Percentiles rank a stretch among this genome's conserved stretches.
Conservation (phyloP, 2,329 filamentous ascomycete genomes). For the Colletotrichum gigasporum region DNA sequence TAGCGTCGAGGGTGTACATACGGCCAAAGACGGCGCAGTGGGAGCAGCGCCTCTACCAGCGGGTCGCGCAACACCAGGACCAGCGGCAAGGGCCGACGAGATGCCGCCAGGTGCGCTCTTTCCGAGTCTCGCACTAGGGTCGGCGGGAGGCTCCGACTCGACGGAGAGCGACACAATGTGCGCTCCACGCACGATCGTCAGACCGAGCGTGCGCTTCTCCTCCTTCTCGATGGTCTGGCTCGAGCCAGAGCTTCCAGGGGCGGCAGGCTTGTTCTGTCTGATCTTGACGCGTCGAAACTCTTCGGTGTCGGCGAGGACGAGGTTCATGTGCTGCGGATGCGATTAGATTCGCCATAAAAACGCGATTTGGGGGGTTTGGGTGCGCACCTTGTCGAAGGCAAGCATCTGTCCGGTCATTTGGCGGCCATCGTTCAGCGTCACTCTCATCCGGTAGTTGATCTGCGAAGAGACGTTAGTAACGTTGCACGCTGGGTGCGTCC, state of each 20-base stretch:
- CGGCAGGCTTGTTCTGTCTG: slow-evolving; percentile 78
- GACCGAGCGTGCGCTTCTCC: slow-evolving; percentile 95
- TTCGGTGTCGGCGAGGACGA: slow-evolving; percentile 98
- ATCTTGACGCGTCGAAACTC: slow-evolving; percentile 93
- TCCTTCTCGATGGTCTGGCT: slow-evolving; percentile 84
- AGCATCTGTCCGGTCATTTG: slow-evolving; percentile 99
- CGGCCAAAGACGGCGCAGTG: slow-evolving; percentile 80
- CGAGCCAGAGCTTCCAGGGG: slow-evolving; percentile 68
- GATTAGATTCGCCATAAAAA: slow-evolving; percentile 22
- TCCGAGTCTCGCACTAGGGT: slow-evolving; percentile 89
- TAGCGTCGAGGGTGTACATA: slow-evolving; percentile 44
- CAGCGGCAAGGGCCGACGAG: slow-evolving; percentile 77
- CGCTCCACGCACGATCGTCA: slow-evolving; percentile 93
- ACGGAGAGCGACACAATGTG: slow-evolving; percentile 95
- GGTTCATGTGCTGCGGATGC: slow-evolving; percentile 87
- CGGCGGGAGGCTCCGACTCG: slow-evolving; percentile 93
- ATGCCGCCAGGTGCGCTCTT: slow-evolving; percentile 75
- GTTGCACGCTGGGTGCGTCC: neutral
- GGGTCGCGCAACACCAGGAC: slow-evolving; percentile 89
- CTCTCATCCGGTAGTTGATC: slow-evolving; percentile 99
- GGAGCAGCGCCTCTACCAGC: slow-evolving; percentile 80
- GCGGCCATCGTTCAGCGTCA: slow-evolving; percentile 92
- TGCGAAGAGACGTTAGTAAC: slow-evolving; percentile 46
- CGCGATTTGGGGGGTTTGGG: neutral
- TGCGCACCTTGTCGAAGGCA: slow-evolving; percentile 90